Evolutionary conservation across 495 filamentous ascomycete species (phyloP), one percentile per base, ranked within the genome.

Genomic region (Antarctomyces pellizariae): DNA sequence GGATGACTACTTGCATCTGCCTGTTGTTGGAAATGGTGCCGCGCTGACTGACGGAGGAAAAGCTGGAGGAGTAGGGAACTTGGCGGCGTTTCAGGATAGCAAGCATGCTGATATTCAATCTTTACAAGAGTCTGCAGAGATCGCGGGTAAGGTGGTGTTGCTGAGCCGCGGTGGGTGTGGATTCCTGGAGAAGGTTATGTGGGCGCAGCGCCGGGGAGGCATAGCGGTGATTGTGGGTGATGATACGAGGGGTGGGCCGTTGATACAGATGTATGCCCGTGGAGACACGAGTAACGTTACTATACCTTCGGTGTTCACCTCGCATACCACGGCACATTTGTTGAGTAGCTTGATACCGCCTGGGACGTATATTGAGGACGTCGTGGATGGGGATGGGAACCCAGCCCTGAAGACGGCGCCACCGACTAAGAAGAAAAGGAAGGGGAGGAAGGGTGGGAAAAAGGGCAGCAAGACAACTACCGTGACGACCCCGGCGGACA

Each of bases 251-350:
- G 78, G 83, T 18, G 84, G 79, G 7, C 52, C 60, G n/a, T 46
- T 99, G 32, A 71, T 99, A 20, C 86, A 83, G 30, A 99, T 99
- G 86, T 95, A 91, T 47, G 89, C 86, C 5, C 59, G 71, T 25
- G 86, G 84, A 13, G 80, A 93, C 47, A 92, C 80, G 2, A 89
- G 77, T 16, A 92, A 97, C 38, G 62, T 95, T 34, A 75, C 79
- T 2, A 93, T 95, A 25, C 80, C 86, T 3, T 74, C 89, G 1
- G 52, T 95, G 7, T 99, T 99, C 45, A 95, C 86, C 0, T 90
- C 86, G 1, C 64, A 82, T 37, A 99, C 79, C 3, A 95, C 83
- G 5, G 86, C 89, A 2, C 82, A 92, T 43, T 56, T 99, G 10
- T 59, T 99, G 4, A 91, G 86, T 1, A 83, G 84, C 3, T 60